A percentile compares a stretch with the other conserved stretches of the same genome.
These are phyloP conservation scores for Ustilago hordei DNA, from an alignment of 1,284 basidiomycete genomes.

Conservation along the genomic window DNA sequence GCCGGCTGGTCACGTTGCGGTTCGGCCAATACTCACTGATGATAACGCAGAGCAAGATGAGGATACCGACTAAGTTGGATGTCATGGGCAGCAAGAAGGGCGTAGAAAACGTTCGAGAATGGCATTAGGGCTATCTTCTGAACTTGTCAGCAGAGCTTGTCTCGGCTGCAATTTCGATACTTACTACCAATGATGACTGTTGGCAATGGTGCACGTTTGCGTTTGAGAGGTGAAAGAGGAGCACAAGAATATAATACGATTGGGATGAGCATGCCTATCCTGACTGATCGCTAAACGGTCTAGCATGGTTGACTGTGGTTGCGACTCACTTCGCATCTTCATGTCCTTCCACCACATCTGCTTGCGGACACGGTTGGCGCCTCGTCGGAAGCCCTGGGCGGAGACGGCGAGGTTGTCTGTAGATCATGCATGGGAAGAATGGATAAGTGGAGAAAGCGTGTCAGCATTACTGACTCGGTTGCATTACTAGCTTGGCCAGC, in stretches of 20 bases:
- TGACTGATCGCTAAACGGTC: not conserved
- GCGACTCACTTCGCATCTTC: conserved; percentile 57
- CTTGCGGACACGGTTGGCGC: conserved; percentile 97
- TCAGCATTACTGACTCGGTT: not conserved
- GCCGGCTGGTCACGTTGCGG: too few species aligned
- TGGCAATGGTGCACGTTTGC: not conserved
- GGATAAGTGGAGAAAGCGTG: not conserved
- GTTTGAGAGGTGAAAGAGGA: not conserved
- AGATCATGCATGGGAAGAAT: not conserved
- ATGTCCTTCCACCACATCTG: conserved; percentile 75
- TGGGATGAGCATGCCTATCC: not conserved
- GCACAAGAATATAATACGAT: not conserved
- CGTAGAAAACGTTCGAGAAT: not conserved
- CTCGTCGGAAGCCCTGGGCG: conserved; percentile 97
- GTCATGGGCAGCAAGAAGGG: not conserved
- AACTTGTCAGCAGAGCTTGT: not conserved
- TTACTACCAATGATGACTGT: conserved; percentile 48
- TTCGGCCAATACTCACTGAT: conserved; percentile 58
- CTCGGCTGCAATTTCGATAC: not conserved
- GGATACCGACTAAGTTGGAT: conserved; percentile 57
- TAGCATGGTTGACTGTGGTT: not conserved
- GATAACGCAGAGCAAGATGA: conserved; percentile 68
- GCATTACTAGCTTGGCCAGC: not conserved
- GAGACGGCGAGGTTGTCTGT: conserved; percentile 95
- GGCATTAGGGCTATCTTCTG: not conserved